phyloP scores from a whole-genome alignment of 176 grass and related monocot genomes.

The Carex littledalei region DNA sequence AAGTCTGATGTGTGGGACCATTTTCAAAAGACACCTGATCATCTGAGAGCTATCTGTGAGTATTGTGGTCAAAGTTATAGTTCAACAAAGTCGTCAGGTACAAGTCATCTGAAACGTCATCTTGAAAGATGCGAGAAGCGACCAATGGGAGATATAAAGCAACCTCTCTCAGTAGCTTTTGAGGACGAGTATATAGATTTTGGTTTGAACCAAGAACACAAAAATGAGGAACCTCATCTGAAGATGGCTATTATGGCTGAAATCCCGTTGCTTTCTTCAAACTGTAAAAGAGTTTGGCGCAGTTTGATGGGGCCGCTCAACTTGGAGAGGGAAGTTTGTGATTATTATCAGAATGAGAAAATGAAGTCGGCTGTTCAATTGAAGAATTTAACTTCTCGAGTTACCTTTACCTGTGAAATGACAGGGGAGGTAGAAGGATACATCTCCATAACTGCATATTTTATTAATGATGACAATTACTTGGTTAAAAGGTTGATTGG shows the following conservation, averaged over 20 bases:
- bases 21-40: conserved; percentile 2
- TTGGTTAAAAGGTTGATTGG: conserved; percentile 14
- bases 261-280: conserved; percentile 7
- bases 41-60: conserved; percentile 1
- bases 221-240: background rate
- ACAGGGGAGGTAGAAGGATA: background rate
- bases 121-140: background rate
- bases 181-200: background rate
- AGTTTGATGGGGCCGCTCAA: background rate
- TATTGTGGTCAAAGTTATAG: background rate
- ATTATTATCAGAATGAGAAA: conserved; percentile 13
- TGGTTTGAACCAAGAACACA: background rate
- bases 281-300: background rate
- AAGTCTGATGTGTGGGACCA: conserved; percentile 13
- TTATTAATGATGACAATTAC: background rate
- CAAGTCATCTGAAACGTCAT: conserved; percentile 12
- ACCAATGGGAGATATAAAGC: background rate
- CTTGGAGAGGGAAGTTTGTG: conserved; percentile 9
- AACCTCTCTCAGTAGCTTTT: background rate
- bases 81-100: conserved; percentile 4
- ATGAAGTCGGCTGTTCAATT: conserved; percentile 1
- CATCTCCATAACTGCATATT: background rate
- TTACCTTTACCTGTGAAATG: conserved; percentile 8
- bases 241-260: conserved; percentile 15
- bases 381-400: conserved; percentile 16